phyloP scores from a whole-genome alignment of 2,329 filamentous ascomycete species.

The Trichoderma sp. region DNA sequence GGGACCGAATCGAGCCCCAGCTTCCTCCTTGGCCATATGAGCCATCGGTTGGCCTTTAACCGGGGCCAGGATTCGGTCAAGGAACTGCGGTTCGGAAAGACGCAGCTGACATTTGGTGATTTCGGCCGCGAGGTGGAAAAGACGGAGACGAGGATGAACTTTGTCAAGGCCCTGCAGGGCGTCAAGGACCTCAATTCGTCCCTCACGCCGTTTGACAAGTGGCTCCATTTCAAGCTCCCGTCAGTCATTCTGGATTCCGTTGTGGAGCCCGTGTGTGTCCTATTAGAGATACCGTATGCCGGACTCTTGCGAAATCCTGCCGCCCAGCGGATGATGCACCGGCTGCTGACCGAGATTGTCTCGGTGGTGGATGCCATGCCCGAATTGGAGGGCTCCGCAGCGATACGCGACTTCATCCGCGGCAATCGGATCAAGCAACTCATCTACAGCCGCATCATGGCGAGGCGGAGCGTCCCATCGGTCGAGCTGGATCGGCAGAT shows the following conservation, averaged over 20 bases:
- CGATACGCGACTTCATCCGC: conserved; percentile 58
- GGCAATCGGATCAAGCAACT: conserved; percentile 61
- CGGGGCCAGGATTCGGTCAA: conserved; percentile 42
- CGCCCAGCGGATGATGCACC: conserved; percentile 65
- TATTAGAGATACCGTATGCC: conserved; percentile 76
- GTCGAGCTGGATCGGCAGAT: conserved; percentile 71
- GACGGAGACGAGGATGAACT: conserved; percentile 26
- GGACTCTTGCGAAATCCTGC: conserved; percentile 67
- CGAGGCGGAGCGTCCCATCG: conserved; percentile 47
- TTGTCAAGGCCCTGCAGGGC: conserved; percentile 28
- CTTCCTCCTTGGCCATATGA: conserved; percentile 70
- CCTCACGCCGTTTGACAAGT: conserved; percentile 37
- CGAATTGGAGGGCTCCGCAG: conserved; percentile 65
- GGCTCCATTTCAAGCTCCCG: conserved; percentile 75
- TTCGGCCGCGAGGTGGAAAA: conserved; percentile 24
- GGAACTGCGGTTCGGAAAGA: conserved; percentile 38
- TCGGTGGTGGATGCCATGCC: conserved; percentile 72
- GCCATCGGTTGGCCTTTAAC: conserved; percentile 48
- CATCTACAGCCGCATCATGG: conserved; percentile 44
- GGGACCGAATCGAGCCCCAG: conserved; percentile 64
- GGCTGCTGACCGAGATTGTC: conserved; percentile 73
- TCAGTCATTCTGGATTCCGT: conserved; percentile 74
- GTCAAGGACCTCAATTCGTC: conserved; percentile 29
- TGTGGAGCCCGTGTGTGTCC: conserved; percentile 77
- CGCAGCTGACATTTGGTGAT: conserved; percentile 33